These are phyloP conservation scores for Nitzschia sp. DNA, from an alignment of 108 stramenopile species.

Conservation along the genomic window DNA sequence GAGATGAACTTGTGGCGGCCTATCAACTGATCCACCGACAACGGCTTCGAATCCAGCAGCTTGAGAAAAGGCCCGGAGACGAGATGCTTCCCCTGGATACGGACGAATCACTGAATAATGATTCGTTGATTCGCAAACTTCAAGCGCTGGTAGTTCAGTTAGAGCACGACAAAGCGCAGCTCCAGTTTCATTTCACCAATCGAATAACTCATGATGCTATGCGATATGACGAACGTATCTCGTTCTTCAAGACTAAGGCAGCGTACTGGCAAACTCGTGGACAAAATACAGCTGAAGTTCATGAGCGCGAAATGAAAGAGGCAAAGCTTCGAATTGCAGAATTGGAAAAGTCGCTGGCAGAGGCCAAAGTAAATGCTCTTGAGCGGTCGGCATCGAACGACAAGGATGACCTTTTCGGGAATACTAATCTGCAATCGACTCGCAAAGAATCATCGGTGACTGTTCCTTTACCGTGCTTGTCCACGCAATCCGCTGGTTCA, in stretches of 20 bases:
- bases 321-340: not conserved
- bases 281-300: not conserved
- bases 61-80: not conserved
- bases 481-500: not conserved
- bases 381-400: not conserved
- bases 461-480: too few species aligned
- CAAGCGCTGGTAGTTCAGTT: conserved; percentile 1
- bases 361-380: not conserved
- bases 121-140: not conserved
- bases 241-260: not conserved
- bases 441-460: too few species aligned
- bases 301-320: not conserved
- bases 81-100: too few species aligned
- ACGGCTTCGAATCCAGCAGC: not conserved
- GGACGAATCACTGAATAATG: not conserved
- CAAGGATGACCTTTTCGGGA: not conserved
- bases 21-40: conserved; percentile 17
- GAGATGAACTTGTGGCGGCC: conserved; percentile 7
- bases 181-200: not conserved
- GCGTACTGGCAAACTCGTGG: not conserved
- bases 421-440: too few species aligned
- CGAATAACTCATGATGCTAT: conserved; percentile 13
- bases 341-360: not conserved
- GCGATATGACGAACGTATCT: not conserved
- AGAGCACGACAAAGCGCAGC: not conserved